These are phyloP conservation scores for Pleurotus giganteus DNA, from an alignment of 768 basidiomycete species.

Conservation along the genomic window DNA sequence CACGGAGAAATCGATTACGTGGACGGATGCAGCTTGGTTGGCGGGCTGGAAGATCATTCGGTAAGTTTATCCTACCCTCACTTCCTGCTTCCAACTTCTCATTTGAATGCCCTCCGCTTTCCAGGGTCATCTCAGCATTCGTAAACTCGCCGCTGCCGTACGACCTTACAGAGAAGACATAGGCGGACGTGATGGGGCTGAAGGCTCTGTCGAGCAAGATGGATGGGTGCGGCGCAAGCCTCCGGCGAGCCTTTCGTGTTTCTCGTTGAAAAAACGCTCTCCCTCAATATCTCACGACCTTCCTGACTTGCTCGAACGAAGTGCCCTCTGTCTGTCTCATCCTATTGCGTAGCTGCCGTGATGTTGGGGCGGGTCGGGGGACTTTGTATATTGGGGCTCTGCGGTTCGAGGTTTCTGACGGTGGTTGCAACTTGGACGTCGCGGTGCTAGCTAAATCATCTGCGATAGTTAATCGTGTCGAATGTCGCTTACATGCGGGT, in stretches of 20 bases:
- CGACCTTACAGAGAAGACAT: constrained; percentile 83
- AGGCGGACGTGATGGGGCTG: constrained; percentile 68
- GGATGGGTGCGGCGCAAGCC: constrained; percentile 53
- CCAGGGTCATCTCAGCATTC: constrained; percentile 85
- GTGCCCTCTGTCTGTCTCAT: no score
- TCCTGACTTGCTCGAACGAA: constrained; percentile 89
- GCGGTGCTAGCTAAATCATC: no score
- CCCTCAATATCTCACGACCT: constrained; percentile 99
- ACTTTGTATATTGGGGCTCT: no score
- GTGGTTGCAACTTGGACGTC: no score
- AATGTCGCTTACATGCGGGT: no score
- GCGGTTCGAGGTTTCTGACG: no score
- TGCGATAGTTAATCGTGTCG: no score
- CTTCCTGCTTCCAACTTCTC: neutral
- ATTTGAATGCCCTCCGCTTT: neutral
- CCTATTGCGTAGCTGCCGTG: no score
- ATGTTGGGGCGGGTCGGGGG: no score
- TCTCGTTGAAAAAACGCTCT: constrained; percentile 73
- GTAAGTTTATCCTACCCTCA: constrained; percentile 34
- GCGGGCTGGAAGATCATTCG: constrained; percentile 99
- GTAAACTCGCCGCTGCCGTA: constrained; percentile 83
- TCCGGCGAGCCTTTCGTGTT: constrained; percentile 63
- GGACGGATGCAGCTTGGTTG: constrained; percentile 90
- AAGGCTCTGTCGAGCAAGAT: no score
- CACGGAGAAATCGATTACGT: constrained; percentile 86